Base-by-base conservation (phyloP, 192 early-diverging fungal species). In the Linnemannia hyalina region DNA sequence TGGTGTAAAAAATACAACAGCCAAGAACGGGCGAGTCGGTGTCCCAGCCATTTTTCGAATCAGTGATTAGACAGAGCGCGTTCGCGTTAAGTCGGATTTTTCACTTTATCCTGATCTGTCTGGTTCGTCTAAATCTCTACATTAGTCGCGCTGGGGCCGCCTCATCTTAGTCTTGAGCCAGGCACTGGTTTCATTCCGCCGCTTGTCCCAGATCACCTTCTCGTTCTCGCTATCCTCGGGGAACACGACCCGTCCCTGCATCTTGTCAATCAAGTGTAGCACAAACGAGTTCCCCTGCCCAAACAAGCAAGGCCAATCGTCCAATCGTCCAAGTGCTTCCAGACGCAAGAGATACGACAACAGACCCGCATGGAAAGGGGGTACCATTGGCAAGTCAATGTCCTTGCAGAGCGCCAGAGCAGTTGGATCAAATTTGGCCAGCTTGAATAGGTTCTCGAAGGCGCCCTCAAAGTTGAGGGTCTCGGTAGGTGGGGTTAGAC, bases 291-390 rank as follows among this genome's bases (percentile, higher is more conserved):
- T 86, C 9, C 52, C 79, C 0, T 42, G 6, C 2, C 84, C 84
- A 78, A 86, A 86, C 46, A 86, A 42, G 49, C 80, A 5, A 1
- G 84, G 84, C 84, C 84, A 86, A 3, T 86, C 84, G 13, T 69
- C 6, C 1, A 86, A 46, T 1, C 79, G 69, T 1, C 79, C 84
- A 9, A 86, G 54, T 0, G 63, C 71, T 23, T 86, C 47, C 57
- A 86, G 26, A 26, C 84, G 79, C 41, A 81, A 77, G 1, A 86
- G 72, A 42, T 86, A 86, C 52, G 35, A 68, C 23, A 86, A 32
- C 1, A 86, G 46, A 0, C 84, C 84, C 6, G 65, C 47, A 23
- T 86, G 68, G 4, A 81, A 46, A 1, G 84, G 84, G 29, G 78
- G 84, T 4, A 57, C 29, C 54, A 79, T 75, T 2, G 41, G 13